Base-by-base conservation (phyloP, 768 basidiomycete species). In the Termitomyces sp. region DNA sequence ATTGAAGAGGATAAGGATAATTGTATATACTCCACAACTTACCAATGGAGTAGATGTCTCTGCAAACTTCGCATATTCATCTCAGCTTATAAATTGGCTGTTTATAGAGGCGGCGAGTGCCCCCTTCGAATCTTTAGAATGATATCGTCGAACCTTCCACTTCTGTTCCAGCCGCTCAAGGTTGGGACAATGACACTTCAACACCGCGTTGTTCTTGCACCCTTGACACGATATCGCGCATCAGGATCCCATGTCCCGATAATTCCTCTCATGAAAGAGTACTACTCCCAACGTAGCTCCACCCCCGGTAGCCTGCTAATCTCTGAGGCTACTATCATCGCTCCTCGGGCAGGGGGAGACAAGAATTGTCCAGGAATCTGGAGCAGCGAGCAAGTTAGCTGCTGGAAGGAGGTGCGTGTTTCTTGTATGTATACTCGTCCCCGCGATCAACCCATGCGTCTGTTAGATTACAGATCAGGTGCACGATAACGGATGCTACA, bases 311-410 rank as follows among this genome's bases (percentile, higher is more conserved):
- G 77, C 0, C 66, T 86, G 22, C 66, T 83, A 26, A 74, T 88
- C 54, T 67, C 79, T 2, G 84, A 88, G 67, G 85, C 72, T 0
- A 81, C 79, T 2, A 64, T 75, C 44, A 76, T 85, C 51, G 70
- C 75, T 0, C 65, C 68, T 9, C 63, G 74, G 16, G 81, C 81
- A 3, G 79, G 76, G 12, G 82, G 81, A 8, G 69, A 66, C 36
- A 39, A 54, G 1, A 67, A 79, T 55, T 73, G 77, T 1, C 86
- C 85, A 2, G 86, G 86, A 2, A 77, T 87, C 52, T 86, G 77
- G 71, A 79, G 61, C n/a, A 70, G 77, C 1, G 81, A 77, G 37
- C 57, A 58, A 48, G 52, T 39, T 10, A 37, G 9, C 10, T 28
- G 26, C 12, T 58, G 57, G 57, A 58, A 54, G 29, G 20, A 48